Evolutionary conservation across 108 stramenopile genomes (phyloP).

Genomic region (Parmales sp.): DNA sequence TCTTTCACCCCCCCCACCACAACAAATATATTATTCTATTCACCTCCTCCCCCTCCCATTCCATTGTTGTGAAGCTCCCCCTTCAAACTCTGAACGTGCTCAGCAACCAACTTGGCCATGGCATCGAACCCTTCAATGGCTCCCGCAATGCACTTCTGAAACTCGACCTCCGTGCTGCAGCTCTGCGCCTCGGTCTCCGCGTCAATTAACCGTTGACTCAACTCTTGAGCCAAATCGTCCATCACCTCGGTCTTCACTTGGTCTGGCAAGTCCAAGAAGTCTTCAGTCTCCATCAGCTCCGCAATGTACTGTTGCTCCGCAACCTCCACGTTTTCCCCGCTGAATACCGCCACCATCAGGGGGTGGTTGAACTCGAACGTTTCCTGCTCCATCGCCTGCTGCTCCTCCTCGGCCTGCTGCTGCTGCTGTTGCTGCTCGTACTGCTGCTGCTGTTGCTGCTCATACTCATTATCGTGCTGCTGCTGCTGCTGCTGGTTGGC

Average conservation of each 20-base stretch:
- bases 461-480: not conserved
- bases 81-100: not conserved
- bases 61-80: not conserved
- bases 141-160: not conserved
- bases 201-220: not conserved
- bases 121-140: conserved; percentile 2
- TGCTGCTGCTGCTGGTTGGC: not conserved
- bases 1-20: not conserved
- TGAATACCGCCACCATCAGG: not conserved
- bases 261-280: not conserved
- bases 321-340: not conserved
- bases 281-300: not conserved
- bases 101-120: conserved; percentile 1
- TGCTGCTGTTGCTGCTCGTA: too few species aligned
- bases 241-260: not conserved
- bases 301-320: not conserved
- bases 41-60: not conserved
- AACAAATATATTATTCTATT: not conserved
- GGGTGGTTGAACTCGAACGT: too few species aligned
- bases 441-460: not conserved
- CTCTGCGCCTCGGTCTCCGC: not conserved
- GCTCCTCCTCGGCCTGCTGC: not conserved
- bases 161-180: not conserved
- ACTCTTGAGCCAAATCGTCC: not conserved
- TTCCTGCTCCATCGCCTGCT: not conserved